These are phyloP conservation scores for Hamamelis virginiana DNA, from an alignment of 164 flowering plant genomes.

Conservation along the genomic window DNA sequence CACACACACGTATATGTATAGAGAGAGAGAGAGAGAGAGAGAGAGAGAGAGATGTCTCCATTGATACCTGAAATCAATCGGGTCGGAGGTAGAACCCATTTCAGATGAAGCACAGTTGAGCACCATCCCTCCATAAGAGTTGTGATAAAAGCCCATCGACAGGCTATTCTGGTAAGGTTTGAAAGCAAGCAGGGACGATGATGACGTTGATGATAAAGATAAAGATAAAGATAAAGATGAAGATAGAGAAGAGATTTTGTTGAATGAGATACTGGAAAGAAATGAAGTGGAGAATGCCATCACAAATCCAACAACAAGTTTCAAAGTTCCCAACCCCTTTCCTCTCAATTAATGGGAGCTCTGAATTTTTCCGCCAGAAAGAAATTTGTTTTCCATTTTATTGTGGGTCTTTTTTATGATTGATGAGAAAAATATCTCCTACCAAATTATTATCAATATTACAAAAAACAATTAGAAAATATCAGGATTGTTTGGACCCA, in stretches of 20 bases:
- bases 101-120: conserved; percentile 40
- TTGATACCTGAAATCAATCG: conserved; percentile 38
- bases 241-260: conserved; percentile 22
- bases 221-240: conserved; percentile 30
- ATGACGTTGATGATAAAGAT: conserved; percentile 13
- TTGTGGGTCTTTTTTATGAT: too few species aligned
- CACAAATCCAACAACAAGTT: neutral
- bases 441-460: too few species aligned
- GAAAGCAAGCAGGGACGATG: conserved; percentile 10
- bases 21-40: neutral
- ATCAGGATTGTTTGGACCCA: too few species aligned
- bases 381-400: too few species aligned
- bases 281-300: conserved; percentile 45
- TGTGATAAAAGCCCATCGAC: conserved; percentile 13
- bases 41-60: neutral
- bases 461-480: too few species aligned
- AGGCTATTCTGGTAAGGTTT: conserved; percentile 8
- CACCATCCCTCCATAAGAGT: conserved; percentile 14
- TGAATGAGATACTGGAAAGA: conserved; percentile 22
- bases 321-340: too few species aligned
- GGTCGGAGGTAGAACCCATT: conserved; percentile 30
- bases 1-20: neutral
- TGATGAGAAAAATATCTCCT: too few species aligned
- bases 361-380: too few species aligned
- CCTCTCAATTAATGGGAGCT: too few species aligned